phyloP scores from a whole-genome alignment of 1,139 yeast species.

The Scheffersomyces parashehatae region DNA sequence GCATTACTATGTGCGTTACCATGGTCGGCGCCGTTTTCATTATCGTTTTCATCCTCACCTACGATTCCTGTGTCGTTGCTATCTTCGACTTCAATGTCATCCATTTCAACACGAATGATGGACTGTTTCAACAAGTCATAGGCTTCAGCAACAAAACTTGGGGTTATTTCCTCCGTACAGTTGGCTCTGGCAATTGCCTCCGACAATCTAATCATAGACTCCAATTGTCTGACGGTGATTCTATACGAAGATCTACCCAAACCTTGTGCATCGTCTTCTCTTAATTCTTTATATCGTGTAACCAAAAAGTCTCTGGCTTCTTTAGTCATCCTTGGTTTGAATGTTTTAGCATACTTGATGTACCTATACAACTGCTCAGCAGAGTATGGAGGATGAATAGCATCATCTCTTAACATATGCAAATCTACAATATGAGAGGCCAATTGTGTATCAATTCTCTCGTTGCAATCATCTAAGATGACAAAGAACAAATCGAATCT shows the following conservation, averaged over 20 bases:
- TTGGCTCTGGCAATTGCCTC: conserved; percentile 98
- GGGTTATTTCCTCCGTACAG: conserved; percentile 86
- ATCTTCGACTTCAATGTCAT: conserved; percentile 84
- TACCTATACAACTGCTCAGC: conserved; percentile 89
- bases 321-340: conserved; percentile 84
- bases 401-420: conserved; percentile 89
- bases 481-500: conserved; percentile 96
- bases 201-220: conserved; percentile 82
- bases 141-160: conserved; percentile 90
- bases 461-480: conserved; percentile 92
- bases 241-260: conserved; percentile 84
- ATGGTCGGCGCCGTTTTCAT: conserved; percentile 12
- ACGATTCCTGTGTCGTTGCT: conserved; percentile 41
- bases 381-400: conserved; percentile 85
- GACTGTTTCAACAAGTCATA: conserved; percentile 87
- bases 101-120: conserved; percentile 91
- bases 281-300: conserved; percentile 77
- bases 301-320: conserved; percentile 82
- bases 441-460: conserved; percentile 81
- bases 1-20: conserved; percentile 9
- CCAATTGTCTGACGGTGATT: conserved; percentile 95
- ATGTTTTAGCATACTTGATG: conserved; percentile 89
- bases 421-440: conserved; percentile 92
- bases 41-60: conserved; percentile 18
- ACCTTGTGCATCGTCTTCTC: conserved; percentile 93